Conservation (phyloP, 1,284 basidiomycete species). For the Sporisorium exsertum region DNA sequence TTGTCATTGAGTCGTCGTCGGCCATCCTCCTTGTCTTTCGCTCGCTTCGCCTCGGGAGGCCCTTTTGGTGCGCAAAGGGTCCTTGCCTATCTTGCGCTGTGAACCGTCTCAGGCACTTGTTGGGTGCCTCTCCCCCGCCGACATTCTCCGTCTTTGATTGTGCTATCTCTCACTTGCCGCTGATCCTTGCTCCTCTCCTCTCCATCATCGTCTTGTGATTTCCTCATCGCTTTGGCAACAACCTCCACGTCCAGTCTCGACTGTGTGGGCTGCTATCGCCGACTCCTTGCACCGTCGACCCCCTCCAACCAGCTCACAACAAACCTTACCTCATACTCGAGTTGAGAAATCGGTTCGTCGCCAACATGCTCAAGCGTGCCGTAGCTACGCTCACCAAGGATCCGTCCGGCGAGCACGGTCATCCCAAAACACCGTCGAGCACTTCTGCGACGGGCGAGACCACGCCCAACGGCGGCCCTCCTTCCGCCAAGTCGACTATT, state of each 20-base stretch:
- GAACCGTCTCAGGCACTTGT: no score
- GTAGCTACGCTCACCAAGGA: slow-evolving; percentile 37
- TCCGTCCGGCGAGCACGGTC: slow-evolving; percentile 29
- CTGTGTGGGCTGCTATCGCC: slow-evolving; percentile 43
- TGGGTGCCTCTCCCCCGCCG: no score
- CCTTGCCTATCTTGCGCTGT: no score
- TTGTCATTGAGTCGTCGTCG: neutral
- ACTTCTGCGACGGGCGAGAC: slow-evolving; percentile 16
- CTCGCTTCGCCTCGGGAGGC: neutral
- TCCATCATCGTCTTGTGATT: neutral
- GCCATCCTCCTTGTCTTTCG: neutral
- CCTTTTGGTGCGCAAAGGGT: neutral
- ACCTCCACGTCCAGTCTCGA: slow-evolving; percentile 56
- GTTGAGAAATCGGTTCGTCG: neutral
- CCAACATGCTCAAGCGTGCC: slow-evolving; percentile 44
- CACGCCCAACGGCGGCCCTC: slow-evolving; percentile 17
- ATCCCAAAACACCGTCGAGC: slow-evolving; percentile 11
- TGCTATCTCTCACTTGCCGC: neutral
- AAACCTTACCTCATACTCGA: neutral
- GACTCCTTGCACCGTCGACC: neutral
- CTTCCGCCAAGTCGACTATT: slow-evolving; percentile 32
- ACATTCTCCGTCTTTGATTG: neutral
- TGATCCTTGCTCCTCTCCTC: neutral
- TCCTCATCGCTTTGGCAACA: slow-evolving; percentile 12
- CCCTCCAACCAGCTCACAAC: neutral